phyloP scores from a whole-genome alignment of 208 protist genomes.

The Crithidia expoeki region DNA sequence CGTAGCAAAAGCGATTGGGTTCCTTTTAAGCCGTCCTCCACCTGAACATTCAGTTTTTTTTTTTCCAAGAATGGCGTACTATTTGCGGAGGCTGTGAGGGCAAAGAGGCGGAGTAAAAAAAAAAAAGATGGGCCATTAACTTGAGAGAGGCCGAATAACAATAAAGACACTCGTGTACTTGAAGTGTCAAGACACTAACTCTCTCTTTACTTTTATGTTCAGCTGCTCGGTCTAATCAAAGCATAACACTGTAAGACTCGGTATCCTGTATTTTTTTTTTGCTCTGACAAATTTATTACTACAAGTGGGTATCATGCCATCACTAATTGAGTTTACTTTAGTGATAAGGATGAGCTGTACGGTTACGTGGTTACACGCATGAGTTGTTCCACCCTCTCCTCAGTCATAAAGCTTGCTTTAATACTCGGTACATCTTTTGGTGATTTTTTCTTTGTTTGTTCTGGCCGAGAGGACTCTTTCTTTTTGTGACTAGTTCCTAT shows the following conservation, averaged over 20 bases:
- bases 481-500: not conserved
- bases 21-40: too few species aligned
- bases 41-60: not conserved
- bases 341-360: constrained; percentile 11
- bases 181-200: not conserved
- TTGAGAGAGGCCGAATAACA: too few species aligned
- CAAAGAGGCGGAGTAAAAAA: not conserved
- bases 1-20: too few species aligned
- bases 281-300: constrained; percentile 4
- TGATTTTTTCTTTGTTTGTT: constrained; percentile 1
- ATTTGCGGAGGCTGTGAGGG: not conserved
- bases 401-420: constrained; percentile 13
- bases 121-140: not conserved
- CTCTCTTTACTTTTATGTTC: not conserved
- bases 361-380: constrained; percentile 22
- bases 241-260: not conserved
- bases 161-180: too few species aligned
- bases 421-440: constrained; percentile 5
- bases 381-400: constrained; percentile 20
- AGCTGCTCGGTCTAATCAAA: not conserved
- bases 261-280: not conserved
- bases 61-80: not conserved
- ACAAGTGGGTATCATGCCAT: not conserved
- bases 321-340: constrained; percentile 7
- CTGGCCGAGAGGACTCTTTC: not conserved